Evolutionary conservation across 208 protist species (phyloP).

Genomic region (Trypanosomatidae sp.): DNA sequence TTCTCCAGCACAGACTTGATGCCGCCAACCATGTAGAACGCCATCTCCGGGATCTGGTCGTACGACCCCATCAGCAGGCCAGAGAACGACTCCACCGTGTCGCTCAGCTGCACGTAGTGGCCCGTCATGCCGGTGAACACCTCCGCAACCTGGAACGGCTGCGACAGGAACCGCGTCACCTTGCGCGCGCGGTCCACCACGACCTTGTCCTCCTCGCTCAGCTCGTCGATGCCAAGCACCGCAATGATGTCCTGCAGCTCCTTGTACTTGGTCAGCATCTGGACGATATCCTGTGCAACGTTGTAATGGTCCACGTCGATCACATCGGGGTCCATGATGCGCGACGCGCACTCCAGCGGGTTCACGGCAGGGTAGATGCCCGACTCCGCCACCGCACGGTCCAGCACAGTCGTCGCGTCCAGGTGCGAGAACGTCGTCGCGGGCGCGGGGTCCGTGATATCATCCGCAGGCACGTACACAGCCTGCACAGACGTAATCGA

Average conservation of each 20-base stretch:
- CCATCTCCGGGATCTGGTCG: constrained; percentile 96
- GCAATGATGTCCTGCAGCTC: constrained; percentile 99
- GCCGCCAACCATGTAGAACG: constrained; percentile 98
- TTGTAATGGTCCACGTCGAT: constrained; percentile 98
- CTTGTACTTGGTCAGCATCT: constrained; percentile 98
- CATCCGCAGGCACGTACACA: constrained; percentile 99
- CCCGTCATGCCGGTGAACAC: constrained; percentile 97
- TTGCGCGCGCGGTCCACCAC: constrained; percentile 95
- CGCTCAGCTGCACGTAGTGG: constrained; percentile 94
- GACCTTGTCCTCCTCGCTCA: constrained; percentile 98
- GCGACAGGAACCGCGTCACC: constrained; percentile 95
- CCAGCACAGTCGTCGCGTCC: constrained; percentile 98
- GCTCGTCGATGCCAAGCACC: constrained; percentile 99
- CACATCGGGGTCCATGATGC: constrained; percentile 97
- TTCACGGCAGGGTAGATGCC: constrained; percentile 99
- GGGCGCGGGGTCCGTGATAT: constrained; percentile 98
- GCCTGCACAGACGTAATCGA: constrained; percentile 96
- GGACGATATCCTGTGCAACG: constrained; percentile 95
- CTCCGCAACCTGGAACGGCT: constrained; percentile 98
- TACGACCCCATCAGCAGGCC: constrained; percentile 93
- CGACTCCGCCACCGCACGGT: constrained; percentile 96
- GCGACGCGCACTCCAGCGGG: constrained; percentile 97
- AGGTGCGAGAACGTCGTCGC: constrained; percentile 99
- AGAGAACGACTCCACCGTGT: constrained; percentile 96
- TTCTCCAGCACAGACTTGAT: constrained; percentile 95